phyloP scores from a whole-genome alignment of 1,139 yeast species.

The Sugiyamaella grinbergsii region DNA sequence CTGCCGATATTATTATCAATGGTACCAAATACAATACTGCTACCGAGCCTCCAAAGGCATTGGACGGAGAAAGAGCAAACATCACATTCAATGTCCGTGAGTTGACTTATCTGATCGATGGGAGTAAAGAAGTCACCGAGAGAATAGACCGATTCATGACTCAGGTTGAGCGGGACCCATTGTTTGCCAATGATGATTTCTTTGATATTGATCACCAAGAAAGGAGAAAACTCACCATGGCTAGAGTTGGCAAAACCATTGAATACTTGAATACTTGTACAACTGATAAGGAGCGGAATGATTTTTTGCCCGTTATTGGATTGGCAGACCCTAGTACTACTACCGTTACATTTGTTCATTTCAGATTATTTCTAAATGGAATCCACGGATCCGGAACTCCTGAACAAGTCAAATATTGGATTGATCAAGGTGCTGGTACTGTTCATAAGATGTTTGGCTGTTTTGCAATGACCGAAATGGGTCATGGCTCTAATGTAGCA shows the following conservation, averaged over 20 bases:
- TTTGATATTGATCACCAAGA: constrained; percentile 56
- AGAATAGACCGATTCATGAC: constrained; percentile 51
- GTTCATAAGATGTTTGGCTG: constrained; percentile 79
- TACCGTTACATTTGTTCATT: constrained; percentile 71
- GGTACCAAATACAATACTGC: constrained; percentile 40
- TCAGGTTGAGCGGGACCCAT: constrained; percentile 58
- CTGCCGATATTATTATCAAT: constrained; percentile 37
- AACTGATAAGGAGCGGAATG: constrained; percentile 42
- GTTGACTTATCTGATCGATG: constrained; percentile 58
- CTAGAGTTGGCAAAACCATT: constrained; percentile 53
- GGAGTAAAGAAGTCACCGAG: constrained; percentile 51
- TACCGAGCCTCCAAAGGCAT: constrained; percentile 44
- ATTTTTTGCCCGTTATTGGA: constrained; percentile 47
- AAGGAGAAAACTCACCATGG: constrained; percentile 56
- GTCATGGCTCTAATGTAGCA: constrained; percentile 93
- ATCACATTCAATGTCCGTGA: constrained; percentile 53
- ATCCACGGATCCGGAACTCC: constrained; percentile 73
- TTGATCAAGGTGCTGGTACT: constrained; percentile 65
- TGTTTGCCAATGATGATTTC: constrained; percentile 51
- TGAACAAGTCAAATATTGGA: constrained; percentile 67
- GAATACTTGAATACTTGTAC: constrained; percentile 52
- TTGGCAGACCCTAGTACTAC: constrained; percentile 60
- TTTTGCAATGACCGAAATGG: constrained; percentile 92
- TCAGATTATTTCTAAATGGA: constrained; percentile 69
- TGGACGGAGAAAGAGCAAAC: constrained; percentile 52